phyloP scores from a whole-genome alignment of 73 alveolate genomes.

The Paraurostyla sp. region DNA sequence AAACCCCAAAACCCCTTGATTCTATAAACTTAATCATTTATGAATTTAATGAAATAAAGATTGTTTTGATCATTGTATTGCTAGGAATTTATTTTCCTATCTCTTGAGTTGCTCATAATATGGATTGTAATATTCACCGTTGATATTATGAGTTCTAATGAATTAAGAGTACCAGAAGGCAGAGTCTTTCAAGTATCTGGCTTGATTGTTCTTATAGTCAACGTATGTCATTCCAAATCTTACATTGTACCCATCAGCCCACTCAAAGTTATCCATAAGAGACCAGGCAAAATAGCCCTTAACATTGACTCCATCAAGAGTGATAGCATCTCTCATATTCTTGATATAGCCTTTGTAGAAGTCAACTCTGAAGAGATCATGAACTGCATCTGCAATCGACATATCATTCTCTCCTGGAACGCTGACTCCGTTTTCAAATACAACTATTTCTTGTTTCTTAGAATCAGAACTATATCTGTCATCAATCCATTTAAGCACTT shows the following conservation, averaged over 20 bases:
- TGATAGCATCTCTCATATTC: constrained; percentile 64
- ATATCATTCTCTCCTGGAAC: constrained; percentile 52
- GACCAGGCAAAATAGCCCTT: constrained; percentile 80
- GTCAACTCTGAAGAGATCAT: constrained; percentile 66
- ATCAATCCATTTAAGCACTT: constrained; percentile 36
- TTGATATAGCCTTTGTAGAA: constrained; percentile 61
- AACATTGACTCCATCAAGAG: constrained; percentile 67
- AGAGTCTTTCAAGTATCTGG: constrained; percentile 52
- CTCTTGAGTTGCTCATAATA: background rate
- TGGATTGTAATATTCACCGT: constrained; percentile 14
- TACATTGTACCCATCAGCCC: constrained; percentile 77
- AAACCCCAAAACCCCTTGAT: too few species aligned
- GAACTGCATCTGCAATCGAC: constrained; percentile 62
- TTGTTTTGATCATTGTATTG: too few species aligned
- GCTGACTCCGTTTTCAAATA: constrained; percentile 70
- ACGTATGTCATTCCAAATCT: constrained; percentile 78
- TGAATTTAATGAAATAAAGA: too few species aligned
- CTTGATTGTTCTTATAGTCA: constrained; percentile 63
- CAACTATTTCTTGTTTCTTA: background rate
- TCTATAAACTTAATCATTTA: too few species aligned
- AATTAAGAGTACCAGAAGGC: constrained; percentile 42
- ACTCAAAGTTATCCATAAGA: constrained; percentile 79
- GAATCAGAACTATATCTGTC: constrained; percentile 40
- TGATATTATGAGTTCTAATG: background rate
- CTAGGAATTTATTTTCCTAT: background rate